Base-by-base conservation (phyloP, 805 yeast genomes). In the Vanderwaltozyma yarrowii region DNA sequence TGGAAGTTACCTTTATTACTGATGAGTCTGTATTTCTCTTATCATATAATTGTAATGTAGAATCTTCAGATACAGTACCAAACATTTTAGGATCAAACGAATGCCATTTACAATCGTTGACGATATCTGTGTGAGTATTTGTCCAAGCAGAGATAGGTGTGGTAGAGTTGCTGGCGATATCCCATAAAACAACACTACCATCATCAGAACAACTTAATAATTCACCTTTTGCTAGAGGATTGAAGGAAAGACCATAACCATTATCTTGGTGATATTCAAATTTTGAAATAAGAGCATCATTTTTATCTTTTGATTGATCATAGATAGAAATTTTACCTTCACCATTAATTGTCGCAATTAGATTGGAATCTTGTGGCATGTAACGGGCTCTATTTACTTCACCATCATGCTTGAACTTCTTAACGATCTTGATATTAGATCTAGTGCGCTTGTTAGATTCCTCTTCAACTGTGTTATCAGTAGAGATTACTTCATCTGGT, bases 21-120 rank as follows among this genome's bases (percentile, higher is more conserved):
- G 27, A n/a, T 14, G 28, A 27, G 15, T 54, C 52, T 5, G 58
- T 42, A 1, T 63, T 46, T 57, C 51, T 51, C 84, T 66, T 36
- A 54, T 83, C 94, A 44, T 66, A 74, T 14, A 80, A 50, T 24
- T 66, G 60, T 37, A 79, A 63, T 15, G 65, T 61, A 36, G 67
- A 69, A 53, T 83, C 94, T 44, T 83, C 94, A 9, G 86, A 76
- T 0, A 80, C 89, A 2, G 86, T 70, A 0, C 83, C 92, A 56
- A 80, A 74, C 3, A 74, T 30, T 41, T 69, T 62, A 18, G 61
- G 63, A 31, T 71, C 65, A 38, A 69, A 66, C 19, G 62, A 55
- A 48, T 80, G 82, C 85, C 88, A 83, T 59, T 78, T 74, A 16
- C 76, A 80, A 50, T 82, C 92, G 49, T 83, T 83, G 12, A 83